A percentile compares a stretch with the other conserved stretches of the same genome.
These are phyloP conservation scores for Bacidia gigantensis DNA, from an alignment of 495 filamentous ascomycete genomes.

Conservation along the genomic window DNA sequence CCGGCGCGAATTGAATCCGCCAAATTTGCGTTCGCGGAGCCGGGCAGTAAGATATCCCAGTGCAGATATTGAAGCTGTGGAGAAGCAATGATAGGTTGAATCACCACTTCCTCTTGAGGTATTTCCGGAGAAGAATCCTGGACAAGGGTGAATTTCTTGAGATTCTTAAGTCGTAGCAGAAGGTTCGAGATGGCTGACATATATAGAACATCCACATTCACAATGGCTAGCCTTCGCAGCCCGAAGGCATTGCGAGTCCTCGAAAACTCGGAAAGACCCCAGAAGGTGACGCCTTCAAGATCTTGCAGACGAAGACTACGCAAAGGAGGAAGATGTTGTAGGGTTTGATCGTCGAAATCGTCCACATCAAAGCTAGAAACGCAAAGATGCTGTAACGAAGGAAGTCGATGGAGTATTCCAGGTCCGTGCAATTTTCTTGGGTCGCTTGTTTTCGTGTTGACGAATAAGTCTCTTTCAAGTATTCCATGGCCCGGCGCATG, in stretches of 20 bases:
- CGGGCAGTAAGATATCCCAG: conserved; percentile 57
- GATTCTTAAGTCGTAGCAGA: conserved; percentile 46
- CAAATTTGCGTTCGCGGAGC: conserved; percentile 54
- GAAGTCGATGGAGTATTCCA: conserved; percentile 42
- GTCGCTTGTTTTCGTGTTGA: conserved; percentile 31
- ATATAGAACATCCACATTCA: conserved; percentile 52
- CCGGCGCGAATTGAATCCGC: conserved; percentile 53
- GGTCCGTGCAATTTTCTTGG: conserved; percentile 11
- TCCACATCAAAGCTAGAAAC: conserved; percentile 58
- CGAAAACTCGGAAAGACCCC: conserved; percentile 61
- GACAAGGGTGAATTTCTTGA: conserved; percentile 56
- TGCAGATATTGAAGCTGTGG: conserved; percentile 52
- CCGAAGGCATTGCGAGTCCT: conserved; percentile 40
- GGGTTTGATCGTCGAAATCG: conserved; percentile 57
- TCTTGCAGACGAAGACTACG: conserved; percentile 62
- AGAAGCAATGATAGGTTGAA: conserved; percentile 58
- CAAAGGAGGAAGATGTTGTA: conserved; percentile 57
- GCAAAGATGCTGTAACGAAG: conserved; percentile 57
- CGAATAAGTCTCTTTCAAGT: conserved; percentile 50
- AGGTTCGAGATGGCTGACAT: conserved; percentile 62
- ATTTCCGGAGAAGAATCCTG: conserved; percentile 49
- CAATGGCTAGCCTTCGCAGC: conserved; percentile 46
- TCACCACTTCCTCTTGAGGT: conserved; percentile 36
- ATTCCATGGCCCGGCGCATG: conserved; percentile 50
- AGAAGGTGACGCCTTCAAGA: conserved; percentile 62